Conservation (phyloP, 306 rosid genomes). For the Sicyos baderoa region DNA sequence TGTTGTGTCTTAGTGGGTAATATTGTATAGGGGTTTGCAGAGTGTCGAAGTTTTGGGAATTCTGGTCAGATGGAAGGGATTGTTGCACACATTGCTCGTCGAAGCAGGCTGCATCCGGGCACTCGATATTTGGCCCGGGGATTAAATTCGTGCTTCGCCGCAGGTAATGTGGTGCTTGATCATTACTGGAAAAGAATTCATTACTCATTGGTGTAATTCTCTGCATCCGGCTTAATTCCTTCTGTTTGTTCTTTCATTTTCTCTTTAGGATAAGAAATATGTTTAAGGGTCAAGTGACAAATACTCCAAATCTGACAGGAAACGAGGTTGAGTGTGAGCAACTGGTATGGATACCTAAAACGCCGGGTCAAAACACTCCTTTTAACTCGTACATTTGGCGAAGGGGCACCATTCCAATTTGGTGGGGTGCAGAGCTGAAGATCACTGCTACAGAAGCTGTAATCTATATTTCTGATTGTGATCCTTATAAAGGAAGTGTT, state of each 20-base stretch:
- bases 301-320: slow-evolving; percentile 47
- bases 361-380: slow-evolving; percentile 77
- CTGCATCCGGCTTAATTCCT: not conserved
- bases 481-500: slow-evolving; percentile 82
- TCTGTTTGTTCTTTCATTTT: not conserved
- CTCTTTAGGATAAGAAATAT: not conserved
- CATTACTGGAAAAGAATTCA: not conserved
- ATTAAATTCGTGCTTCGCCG: slow-evolving; percentile 85
- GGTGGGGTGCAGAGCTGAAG: slow-evolving; percentile 99
- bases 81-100: slow-evolving; percentile 83
- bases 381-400: slow-evolving; percentile 86
- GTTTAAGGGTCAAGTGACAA: not conserved
- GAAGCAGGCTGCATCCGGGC: slow-evolving; percentile 98
- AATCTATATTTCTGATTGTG: slow-evolving; percentile 76
- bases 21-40: slow-evolving; percentile 97
- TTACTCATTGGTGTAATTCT: not conserved
- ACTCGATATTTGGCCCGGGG: slow-evolving; percentile 98
- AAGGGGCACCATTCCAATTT: slow-evolving; percentile 96
- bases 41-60: slow-evolving; percentile 86
- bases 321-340: slow-evolving; percentile 99
- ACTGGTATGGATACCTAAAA: slow-evolving; percentile 87
- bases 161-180: slow-evolving; percentile 47
- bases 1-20: slow-evolving; percentile 40
- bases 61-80: slow-evolving; percentile 82
- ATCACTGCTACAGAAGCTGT: slow-evolving; percentile 97